These are phyloP conservation scores for Coniochaeta prunicola DNA, from an alignment of 2,329 filamentous ascomycete genomes.

Conservation along the genomic window DNA sequence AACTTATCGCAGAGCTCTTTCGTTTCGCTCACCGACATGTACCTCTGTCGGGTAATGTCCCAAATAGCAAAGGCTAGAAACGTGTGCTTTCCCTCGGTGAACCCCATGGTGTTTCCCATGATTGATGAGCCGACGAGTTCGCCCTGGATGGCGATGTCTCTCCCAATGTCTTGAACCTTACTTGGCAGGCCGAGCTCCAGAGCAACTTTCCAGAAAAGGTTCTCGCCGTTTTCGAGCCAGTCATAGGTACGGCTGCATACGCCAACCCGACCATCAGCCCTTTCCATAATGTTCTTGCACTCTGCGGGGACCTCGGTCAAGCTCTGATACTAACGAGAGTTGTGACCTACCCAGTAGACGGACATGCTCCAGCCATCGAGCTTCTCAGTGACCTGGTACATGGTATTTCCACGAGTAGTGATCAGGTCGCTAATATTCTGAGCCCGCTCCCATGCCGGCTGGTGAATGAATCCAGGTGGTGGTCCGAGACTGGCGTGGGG, in stretches of 20 bases:
- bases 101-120: constrained; percentile 18
- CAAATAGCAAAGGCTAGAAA: constrained; percentile 19
- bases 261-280: constrained; percentile 11
- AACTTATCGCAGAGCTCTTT: constrained; percentile 8
- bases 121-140: constrained; percentile 20
- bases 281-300: neutral
- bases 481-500: constrained; percentile 6
- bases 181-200: constrained; percentile 13
- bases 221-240: constrained; percentile 9
- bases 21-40: constrained; percentile 6
- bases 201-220: constrained; percentile 17
- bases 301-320: constrained; percentile 9
- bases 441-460: constrained; percentile 16
- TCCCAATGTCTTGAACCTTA: constrained; percentile 10
- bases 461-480: constrained; percentile 18
- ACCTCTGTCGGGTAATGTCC: constrained; percentile 15
- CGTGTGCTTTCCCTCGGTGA: constrained; percentile 13
- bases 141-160: constrained; percentile 20
- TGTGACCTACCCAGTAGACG: constrained; percentile 16
- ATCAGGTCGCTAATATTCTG: constrained; percentile 18
- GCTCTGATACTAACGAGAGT: constrained; percentile 12
- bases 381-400: constrained; percentile 24
- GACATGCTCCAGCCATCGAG: constrained; percentile 24
- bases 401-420: constrained; percentile 2
- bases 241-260: constrained; percentile 13